A percentile compares a stretch with the other conserved stretches of the same genome.
phyloP scores from a whole-genome alignment of 257 asterid species.

The Primulina tabacum region DNA sequence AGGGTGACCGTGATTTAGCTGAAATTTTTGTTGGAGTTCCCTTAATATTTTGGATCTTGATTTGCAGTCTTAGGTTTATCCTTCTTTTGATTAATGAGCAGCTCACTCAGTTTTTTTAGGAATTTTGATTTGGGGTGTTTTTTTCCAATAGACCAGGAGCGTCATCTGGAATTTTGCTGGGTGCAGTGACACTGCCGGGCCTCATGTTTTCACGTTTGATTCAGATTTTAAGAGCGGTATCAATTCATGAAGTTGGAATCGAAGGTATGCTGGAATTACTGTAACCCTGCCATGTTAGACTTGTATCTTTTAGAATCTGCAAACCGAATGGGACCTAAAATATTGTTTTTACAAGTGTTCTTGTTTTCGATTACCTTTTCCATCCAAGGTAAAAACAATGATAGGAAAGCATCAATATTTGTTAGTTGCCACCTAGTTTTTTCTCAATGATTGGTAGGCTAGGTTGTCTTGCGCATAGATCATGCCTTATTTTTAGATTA shows the following conservation, averaged over 20 bases:
- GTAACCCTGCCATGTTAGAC: not conserved
- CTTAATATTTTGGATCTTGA: too few relatives aligned
- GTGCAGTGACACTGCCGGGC: constrained; percentile 85
- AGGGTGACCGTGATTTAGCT: not conserved
- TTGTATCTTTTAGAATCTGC: not conserved
- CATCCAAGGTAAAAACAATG: constrained; percentile 7
- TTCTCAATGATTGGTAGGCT: not conserved
- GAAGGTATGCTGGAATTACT: constrained; percentile 40
- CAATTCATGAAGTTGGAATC: constrained; percentile 39
- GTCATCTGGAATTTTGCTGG: constrained; percentile 80
- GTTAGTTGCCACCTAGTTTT: constrained; percentile 1
- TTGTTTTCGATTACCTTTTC: not conserved
- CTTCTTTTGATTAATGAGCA: constrained; percentile 11
- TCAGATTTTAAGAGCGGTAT: constrained; percentile 55
- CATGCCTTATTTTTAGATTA: constrained; percentile 8
- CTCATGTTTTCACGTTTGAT: constrained; percentile 71
- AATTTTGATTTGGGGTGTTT: constrained; percentile 1
- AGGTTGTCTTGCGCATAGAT: not conserved
- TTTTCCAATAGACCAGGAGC: constrained; percentile 68
- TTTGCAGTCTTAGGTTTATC: too few relatives aligned
- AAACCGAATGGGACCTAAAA: not conserved
- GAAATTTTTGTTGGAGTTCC: not conserved
- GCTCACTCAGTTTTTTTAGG: not conserved
- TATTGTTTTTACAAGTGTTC: constrained; percentile 5
- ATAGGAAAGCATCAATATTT: constrained; percentile 1